These are phyloP conservation scores for Beauveria rudraprayagi DNA, from an alignment of 2,329 filamentous ascomycete species.

Conservation along the genomic window DNA sequence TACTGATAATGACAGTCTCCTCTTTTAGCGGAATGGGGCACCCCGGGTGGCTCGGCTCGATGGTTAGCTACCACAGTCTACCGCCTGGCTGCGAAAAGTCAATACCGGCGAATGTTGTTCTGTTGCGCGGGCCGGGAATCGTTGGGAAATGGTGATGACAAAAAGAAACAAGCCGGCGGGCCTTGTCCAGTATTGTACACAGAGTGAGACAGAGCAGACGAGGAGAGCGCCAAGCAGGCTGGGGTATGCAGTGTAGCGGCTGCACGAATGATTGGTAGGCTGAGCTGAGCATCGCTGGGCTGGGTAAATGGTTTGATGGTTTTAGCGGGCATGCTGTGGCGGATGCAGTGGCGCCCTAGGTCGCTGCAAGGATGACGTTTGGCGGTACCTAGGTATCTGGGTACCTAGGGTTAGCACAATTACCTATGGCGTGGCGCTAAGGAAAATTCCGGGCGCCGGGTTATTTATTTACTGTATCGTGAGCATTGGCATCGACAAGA, in stretches of 20 bases:
- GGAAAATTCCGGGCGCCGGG: not conserved
- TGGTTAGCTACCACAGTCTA: not conserved
- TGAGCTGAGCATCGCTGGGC: not conserved
- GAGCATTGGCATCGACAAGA: not conserved
- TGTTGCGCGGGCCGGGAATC: not conserved
- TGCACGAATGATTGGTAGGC: not conserved
- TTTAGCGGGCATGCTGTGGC: not conserved
- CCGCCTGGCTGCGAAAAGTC: not conserved
- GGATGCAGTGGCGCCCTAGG: not conserved
- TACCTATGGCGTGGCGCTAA: not conserved
- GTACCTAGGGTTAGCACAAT: not conserved
- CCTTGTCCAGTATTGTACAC: not conserved
- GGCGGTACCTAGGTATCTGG: not conserved
- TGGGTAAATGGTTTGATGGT: not conserved
- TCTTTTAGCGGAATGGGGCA: constrained; percentile 2
- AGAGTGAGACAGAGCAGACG: not conserved
- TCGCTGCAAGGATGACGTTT: not conserved
- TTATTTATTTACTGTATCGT: not conserved
- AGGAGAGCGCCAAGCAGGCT: not conserved
- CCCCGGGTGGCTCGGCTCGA: not conserved
- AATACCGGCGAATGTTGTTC: not conserved
- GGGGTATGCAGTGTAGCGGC: not conserved
- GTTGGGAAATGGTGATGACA: constrained; percentile 4
- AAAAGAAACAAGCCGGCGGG: not conserved
- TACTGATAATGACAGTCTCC: not conserved